phyloP scores from a whole-genome alignment of 106 monocot species.

The Allium cepa region DNA sequence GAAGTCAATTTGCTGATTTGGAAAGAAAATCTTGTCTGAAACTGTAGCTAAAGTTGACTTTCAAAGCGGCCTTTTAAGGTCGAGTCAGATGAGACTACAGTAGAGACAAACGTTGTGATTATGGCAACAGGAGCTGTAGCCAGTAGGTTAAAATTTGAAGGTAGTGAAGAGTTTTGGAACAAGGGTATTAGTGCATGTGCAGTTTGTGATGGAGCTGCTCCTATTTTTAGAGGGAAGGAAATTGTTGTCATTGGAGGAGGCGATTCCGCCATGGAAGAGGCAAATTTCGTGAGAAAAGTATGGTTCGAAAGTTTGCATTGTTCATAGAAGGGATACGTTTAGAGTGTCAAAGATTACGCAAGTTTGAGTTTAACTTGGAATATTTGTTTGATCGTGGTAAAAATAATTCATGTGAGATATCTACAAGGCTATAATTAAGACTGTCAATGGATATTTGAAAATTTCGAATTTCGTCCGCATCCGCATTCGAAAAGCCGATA shows the following conservation, averaged over 20 bases:
- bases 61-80: constrained; percentile 51
- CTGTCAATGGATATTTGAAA: no score
- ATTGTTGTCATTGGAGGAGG: constrained; percentile 64
- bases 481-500: no score
- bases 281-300: constrained; percentile 92
- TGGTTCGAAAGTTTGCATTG: constrained; percentile 71
- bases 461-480: no score
- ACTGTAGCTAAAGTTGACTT: constrained; percentile 72
- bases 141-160: constrained; percentile 70
- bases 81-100: constrained; percentile 35
- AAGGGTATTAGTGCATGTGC: constrained; percentile 90
- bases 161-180: constrained; percentile 6
- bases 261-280: constrained; percentile 47
- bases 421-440: no score
- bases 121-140: constrained; percentile 94
- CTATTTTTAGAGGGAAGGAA: constrained; percentile 70
- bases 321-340: constrained; percentile 76
- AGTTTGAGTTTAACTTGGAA: constrained; percentile 4
- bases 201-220: constrained; percentile 91
- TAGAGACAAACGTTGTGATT: constrained; percentile 62
- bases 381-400: no score
- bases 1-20: constrained; percentile 58
- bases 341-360: constrained; percentile 90
- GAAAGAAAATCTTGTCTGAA: constrained; percentile 64
- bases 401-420: no score